Base-by-base conservation (phyloP, 805 yeast genomes). In the Candida suzukii region DNA sequence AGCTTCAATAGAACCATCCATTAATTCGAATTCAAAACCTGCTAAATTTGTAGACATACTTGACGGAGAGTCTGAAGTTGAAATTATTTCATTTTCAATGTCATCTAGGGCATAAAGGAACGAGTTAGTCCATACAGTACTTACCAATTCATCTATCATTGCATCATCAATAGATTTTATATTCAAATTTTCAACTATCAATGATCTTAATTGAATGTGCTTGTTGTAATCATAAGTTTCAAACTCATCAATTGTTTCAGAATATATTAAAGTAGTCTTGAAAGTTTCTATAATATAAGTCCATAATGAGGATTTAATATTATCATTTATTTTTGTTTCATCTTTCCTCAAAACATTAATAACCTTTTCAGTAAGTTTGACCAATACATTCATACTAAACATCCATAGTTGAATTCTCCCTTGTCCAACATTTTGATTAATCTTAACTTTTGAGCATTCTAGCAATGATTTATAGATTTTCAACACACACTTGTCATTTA, bases 1-100 rank as follows among this genome's bases (percentile, higher is more conserved):
- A 3, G 74, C 71, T 30, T 70, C 70, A 0, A 91, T 82, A 0
- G 85, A 70, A 1, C 93, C 93, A 50, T 71, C 76, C n/a, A 72
- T 64, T 9, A 69, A 68, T 10, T 69, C 71, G 41, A 74, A 69
- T 13, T 70, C 61, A 43, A 72, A 72, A 1, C 53, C 42, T 3
- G 70, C 56, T 3, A 80, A 50, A 11, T 51, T 55, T 11, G 55
- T 46, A 2, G 75, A 57, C 4, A 73, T 61, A 12, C 64, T 68
- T 12, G 41, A 20, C 3, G 60, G 59, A 3, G 61, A 54, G 13
- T 38, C 43, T 2, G 60, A 51, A 2, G 47, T 29, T 38, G 41
- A 50, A 43, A 43, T 36, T 14, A 57, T 44, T 4, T 45, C 35
- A 29, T 46, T 62, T 50, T 75, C 95, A 16, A 72, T 57, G 37